Evolutionary conservation across 2,329 filamentous ascomycete genomes (phyloP), one percentile per base, ranked within the genome.

Genomic region (Fusarium tanahbumbuense): DNA sequence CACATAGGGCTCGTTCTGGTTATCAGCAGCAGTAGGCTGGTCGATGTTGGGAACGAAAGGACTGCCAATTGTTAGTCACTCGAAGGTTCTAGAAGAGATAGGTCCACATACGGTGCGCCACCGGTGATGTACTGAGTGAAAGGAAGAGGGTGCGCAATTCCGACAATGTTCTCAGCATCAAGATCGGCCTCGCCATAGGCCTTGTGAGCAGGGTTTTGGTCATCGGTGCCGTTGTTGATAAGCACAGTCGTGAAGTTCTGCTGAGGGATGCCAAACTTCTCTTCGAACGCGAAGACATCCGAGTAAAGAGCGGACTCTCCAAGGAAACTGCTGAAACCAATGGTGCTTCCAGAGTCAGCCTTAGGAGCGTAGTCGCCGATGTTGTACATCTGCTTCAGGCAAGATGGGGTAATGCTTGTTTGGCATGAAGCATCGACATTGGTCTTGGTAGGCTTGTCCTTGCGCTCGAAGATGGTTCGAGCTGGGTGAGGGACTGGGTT

Each of bases 321-420:
- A 4, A 69, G 60, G 16, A 69, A 69, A 6, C 66, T 69, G 20
- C 60, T 65, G 50, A 69, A 69, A 11, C 64, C 66, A 8, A 69
- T 53, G 10, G 60, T 60, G 4, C 66, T 69, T 53, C 66, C 65
- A 20, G 66, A 68, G 1, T 65, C 9, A 18, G 50, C 45, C 20
- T 69, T n/a, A 1, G 66, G 60, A 1, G 54, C 56, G n/a, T 69
- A 69, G 37, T 69, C 64, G 1, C 58, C 60, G 3, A 69, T 47
- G 27, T 68, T 69, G 55, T 69, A 69, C 55, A 69, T 44, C n/a
- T 69, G 66, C 55, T 69, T 69, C 18, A 69, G 28, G 11, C 66
- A 69, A 12, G 65, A 60, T 0, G 66, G 66, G 1, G 65, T 69
- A 1, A 69, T 69, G 55, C 66, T 69, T 22, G 60, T 69, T 11